These are phyloP conservation scores for Termitomyces sp. DNA, from an alignment of 768 basidiomycete genomes.

Conservation along the genomic window DNA sequence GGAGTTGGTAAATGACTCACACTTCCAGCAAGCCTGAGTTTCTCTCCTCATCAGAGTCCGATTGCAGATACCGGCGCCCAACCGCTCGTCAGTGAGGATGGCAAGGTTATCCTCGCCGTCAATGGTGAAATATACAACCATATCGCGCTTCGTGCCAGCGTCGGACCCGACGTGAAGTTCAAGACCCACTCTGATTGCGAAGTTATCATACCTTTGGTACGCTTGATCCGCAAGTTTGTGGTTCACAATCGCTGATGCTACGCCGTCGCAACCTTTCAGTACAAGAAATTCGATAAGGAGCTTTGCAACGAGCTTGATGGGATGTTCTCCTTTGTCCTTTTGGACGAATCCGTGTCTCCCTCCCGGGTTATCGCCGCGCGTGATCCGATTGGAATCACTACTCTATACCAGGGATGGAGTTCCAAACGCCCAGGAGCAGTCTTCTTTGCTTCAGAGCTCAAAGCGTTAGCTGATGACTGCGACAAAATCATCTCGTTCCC, in stretches of 20 bases:
- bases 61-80: conserved; percentile 89
- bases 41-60: background rate
- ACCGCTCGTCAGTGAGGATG: conserved; percentile 84
- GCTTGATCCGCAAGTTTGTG: conserved; percentile 13
- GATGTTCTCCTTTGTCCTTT: conserved; percentile 97
- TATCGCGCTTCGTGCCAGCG: conserved; percentile 62
- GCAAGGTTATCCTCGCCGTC: conserved; percentile 79
- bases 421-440: conserved; percentile 76
- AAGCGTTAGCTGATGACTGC: conserved; percentile 86
- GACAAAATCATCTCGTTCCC: conserved; percentile 95
- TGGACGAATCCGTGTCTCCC: conserved; percentile 89
- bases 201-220: conserved; percentile 88
- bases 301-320: conserved; percentile 86
- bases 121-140: conserved; percentile 99
- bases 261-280: conserved; percentile 40
- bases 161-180: conserved; percentile 69
- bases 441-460: conserved; percentile 96
- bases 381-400: conserved; percentile 97
- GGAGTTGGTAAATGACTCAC: conserved; percentile 74
- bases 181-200: conserved; percentile 99
- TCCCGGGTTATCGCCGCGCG: conserved; percentile 92
- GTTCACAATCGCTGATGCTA: background rate
- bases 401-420: conserved; percentile 96
- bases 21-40: background rate
- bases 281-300: conserved; percentile 72